Base-by-base conservation (phyloP, 768 basidiomycete species). In the Pulveroboletus sp. region DNA sequence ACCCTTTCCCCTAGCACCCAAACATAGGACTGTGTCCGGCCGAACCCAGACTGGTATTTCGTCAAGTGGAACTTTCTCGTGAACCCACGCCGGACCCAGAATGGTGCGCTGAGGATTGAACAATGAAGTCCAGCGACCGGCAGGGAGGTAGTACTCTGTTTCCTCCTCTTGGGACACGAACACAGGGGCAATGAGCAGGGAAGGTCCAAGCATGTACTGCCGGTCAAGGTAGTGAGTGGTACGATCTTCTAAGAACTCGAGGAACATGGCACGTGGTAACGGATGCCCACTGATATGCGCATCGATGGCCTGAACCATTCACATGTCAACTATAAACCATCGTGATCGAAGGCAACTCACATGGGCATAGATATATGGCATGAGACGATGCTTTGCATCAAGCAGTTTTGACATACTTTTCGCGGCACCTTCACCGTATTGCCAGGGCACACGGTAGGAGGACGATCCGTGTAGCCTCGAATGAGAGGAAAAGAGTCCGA, bases 391-490 rank as follows among this genome's bases (percentile, higher is more conserved):
- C 62, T 86, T 88, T 10, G 75, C 73, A 47, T 82, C 76, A 38
- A 86, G 68, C 63, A 83, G 76, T 54, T 70, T 76, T 12, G 81
- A 73, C 81, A 84, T 82, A 59, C 73, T 77, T 52, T 74, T 74
- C 6, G 81, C 81, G 6, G 85, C 78, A n/a, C 78, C 82, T 64
- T 83, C 82, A 12, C 85, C 85, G 55, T 83, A 86, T 48, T 81
- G 73, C 86, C 85, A 89, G 2, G 86, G 86, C 3, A 89, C 85
- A 10, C 86, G 80, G 60, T 88, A 88, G 12, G 85, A 86, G 19
- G 75, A 72, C 6, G 82, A 85, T 3, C 86, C 86, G 53, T 89
- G 86, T 37, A 89, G 66, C 20, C 86, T 78, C 8, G 84, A 84
- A 57, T 88, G 86, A 23, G 85, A 83, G 3, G 84, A 86, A 70